Base-by-base conservation (phyloP, 495 filamentous ascomycete species). In the Hypoxylon fuscum region DNA sequence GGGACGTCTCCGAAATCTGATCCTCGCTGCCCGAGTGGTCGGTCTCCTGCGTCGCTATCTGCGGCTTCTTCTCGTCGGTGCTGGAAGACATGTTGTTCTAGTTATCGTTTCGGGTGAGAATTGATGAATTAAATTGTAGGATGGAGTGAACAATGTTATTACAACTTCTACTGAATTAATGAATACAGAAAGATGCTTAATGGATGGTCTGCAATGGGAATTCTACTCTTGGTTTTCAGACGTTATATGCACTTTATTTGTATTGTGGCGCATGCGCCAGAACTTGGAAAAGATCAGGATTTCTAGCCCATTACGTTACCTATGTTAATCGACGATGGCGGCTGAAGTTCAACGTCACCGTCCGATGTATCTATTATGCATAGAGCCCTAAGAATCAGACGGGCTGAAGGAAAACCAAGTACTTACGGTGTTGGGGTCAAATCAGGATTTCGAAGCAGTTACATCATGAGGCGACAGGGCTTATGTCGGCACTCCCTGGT, bases 1-100 rank as follows among this genome's bases (percentile, higher is more conserved):
- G 68, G 55, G 23, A 72, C 49, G 31, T 79, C 74, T 77, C 79
- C 78, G 47, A 82, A 79, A 41, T 75, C 62, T 38, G 83, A 76
- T 68, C 81, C 69, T 59, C 45, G 68, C 44, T 8, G 22, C 60
- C 59, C 34, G 64, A 62, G 55, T 47, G 31, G 17, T 68, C 64
- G n/a, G 54, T 55, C 44, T 68, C 59, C 25, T 64, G 64, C 5
- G 48, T 44, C 1, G 22, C 54, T 2, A 49, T 56, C 32, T 48
- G 55, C 31, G 54, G 64, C 60, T 57, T 31, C 29, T 62, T 56
- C 45, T 62, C 59, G 21, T 55, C 54, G 21, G 25, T 44, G 55
- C 59, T 59, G 23, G 59, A 62, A 53, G 64, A 64, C 64, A 66
- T 66, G 51, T 7, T 52, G 59, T 9, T 42, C n/a, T 41, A 49